phyloP scores from a whole-genome alignment of 768 basidiomycete species.

The Psilocybe sp. region DNA sequence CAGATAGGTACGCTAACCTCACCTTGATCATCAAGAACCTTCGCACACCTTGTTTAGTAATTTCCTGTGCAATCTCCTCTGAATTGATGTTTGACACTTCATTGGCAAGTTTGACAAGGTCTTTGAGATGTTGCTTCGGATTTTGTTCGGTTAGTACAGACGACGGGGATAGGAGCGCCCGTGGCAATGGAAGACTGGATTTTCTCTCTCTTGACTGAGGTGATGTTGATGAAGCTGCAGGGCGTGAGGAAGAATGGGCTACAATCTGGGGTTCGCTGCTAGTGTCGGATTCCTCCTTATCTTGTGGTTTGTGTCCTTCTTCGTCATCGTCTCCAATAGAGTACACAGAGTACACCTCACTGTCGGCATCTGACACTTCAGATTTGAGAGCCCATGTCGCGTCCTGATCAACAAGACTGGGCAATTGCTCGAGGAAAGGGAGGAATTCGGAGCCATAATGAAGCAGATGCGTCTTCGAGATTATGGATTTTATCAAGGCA shows the following conservation, averaged over 20 bases:
- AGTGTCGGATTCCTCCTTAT: neutral
- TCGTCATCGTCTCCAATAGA: slow-evolving; percentile 52
- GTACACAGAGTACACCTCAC: slow-evolving; percentile 65
- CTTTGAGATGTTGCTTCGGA: slow-evolving; percentile 59
- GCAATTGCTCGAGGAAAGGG: slow-evolving; percentile 71
- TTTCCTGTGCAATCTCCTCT: slow-evolving; percentile 77
- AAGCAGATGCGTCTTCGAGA: slow-evolving; percentile 75
- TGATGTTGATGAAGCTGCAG: slow-evolving; percentile 4
- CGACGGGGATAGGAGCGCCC: slow-evolving; percentile 36
- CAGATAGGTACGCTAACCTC: slow-evolving; percentile 14
- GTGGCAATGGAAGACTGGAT: slow-evolving; percentile 61
- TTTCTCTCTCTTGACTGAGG: slow-evolving; percentile 57
- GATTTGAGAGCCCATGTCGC: slow-evolving; percentile 71
- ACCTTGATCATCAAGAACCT: slow-evolving; percentile 80
- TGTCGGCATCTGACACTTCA: slow-evolving; percentile 55
- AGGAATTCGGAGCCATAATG: slow-evolving; percentile 85
- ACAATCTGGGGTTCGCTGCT: neutral
- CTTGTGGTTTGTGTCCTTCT: slow-evolving; percentile 24
- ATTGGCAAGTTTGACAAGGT: slow-evolving; percentile 55
- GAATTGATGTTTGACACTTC: slow-evolving; percentile 57
- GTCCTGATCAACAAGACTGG: slow-evolving; percentile 65
- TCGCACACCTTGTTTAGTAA: slow-evolving; percentile 70
- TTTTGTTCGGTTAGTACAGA: slow-evolving; percentile 35
- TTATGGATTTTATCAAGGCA: slow-evolving; percentile 76
- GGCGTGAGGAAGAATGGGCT: neutral